Base-by-base conservation (phyloP, 208 protist species). In the Trypanosoma rangeli region DNA sequence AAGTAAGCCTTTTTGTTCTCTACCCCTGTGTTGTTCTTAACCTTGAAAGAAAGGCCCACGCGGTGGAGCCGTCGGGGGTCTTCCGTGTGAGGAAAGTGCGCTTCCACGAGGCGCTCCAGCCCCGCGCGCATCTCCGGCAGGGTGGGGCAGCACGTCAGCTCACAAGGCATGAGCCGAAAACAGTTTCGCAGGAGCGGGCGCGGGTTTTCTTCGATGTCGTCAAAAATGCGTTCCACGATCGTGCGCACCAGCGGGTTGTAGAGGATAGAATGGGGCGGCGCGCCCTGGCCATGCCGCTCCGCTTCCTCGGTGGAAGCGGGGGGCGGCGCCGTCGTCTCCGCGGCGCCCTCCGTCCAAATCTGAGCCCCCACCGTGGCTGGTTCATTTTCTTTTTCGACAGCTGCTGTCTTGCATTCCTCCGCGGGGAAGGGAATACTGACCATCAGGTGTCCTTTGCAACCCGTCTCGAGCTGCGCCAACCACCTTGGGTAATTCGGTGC, bases 1-100 rank as follows among this genome's bases (percentile, higher is more conserved):
- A 90, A 56, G 18, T 76, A 73, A 9, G 72, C 39, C 68, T 91
- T 88, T 33, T 90, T 83, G 31, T 69, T 66, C 59, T 91, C 82
- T 53, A 94, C 86, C 72, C 80, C 85, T 4, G 86, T 90, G 80
- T 94, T 94, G 76, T 94, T 94, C 69, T 91, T 92, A 13, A 94
- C 80, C n/a, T 62, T 80, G 42, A 94, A 79, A 46, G 85, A 76
- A 31, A 94, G 68, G 42, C 71, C 49, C 5, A 76, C 56, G 26
- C 61, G 24, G 33, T 71, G 62, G 26, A 64, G 58, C 49, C 60
- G 53, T n/a, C 35, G 61, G 33, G 26, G 48, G 54, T 22, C 56
- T 10, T 26, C 48, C 3, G 15, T 33, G 18, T 49, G 42, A 18
- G 88, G 84, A 64, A 93, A 95, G 63, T 92, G 81, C 46, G 74